Evolutionary conservation across 192 early-diverging fungal species (phyloP).

Genomic region (Chytriomyces hyalinus): DNA sequence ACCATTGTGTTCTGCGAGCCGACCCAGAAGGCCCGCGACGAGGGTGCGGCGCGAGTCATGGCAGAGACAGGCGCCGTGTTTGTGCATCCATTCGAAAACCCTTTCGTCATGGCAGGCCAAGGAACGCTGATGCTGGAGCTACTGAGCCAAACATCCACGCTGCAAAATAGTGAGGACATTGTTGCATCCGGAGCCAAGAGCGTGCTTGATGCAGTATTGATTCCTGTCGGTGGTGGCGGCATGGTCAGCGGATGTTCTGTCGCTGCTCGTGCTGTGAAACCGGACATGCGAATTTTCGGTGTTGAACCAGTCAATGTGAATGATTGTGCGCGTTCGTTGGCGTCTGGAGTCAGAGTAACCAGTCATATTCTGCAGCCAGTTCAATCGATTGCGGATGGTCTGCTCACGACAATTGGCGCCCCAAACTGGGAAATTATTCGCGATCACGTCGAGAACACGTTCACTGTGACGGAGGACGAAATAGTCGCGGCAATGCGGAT

Average conservation of each 20-base stretch:
- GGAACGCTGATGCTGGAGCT: conserved; percentile 62
- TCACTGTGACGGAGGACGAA: conserved; percentile 57
- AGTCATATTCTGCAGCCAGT: neutral
- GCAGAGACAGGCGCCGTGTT: conserved; percentile 54
- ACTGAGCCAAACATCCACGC: conserved; percentile 43
- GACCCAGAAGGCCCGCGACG: conserved; percentile 47
- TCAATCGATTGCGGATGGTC: conserved; percentile 58
- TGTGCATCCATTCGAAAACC: conserved; percentile 60
- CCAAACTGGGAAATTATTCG: conserved; percentile 56
- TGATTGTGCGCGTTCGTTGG: neutral
- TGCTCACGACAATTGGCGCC: conserved; percentile 52
- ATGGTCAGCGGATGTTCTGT: conserved; percentile 56
- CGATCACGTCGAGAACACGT: conserved; percentile 55
- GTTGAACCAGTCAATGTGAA: conserved; percentile 42
- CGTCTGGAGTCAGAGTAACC: neutral
- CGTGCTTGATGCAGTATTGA: conserved; percentile 54
- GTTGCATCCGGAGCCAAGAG: neutral
- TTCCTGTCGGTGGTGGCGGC: conserved; percentile 64
- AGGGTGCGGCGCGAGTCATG: conserved; percentile 35
- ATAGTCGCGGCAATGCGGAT: conserved; percentile 57
- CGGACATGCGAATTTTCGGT: conserved; percentile 51
- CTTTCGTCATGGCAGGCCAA: conserved; percentile 61
- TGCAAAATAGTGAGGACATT: conserved; percentile 3
- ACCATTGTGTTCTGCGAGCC: conserved; percentile 56
- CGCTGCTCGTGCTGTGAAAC: conserved; percentile 45